These are phyloP conservation scores for Russula olivacea DNA, from an alignment of 768 basidiomycete genomes.

Conservation along the genomic window DNA sequence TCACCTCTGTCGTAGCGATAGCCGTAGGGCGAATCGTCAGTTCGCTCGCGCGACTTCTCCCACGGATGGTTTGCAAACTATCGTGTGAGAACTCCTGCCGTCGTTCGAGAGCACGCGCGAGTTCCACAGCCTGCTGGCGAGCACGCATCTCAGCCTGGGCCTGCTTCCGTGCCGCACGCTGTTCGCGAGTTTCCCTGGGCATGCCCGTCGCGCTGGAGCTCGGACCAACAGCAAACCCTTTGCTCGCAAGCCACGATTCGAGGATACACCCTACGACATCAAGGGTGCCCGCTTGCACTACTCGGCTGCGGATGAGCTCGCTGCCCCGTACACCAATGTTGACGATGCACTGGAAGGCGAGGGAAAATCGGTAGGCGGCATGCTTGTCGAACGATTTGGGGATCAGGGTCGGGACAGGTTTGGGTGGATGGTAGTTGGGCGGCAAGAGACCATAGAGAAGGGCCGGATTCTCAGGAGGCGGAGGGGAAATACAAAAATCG, in stretches of 20 bases:
- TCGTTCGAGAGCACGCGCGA: conserved; percentile 53
- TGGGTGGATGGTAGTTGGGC: conserved; percentile 50
- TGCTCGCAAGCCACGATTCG: conserved; percentile 86
- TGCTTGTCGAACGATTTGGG: conserved; percentile 72
- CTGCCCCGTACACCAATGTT: conserved; percentile 96
- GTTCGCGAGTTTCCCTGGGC: conserved; percentile 70
- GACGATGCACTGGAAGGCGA: conserved; percentile 95
- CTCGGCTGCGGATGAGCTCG: conserved; percentile 83
- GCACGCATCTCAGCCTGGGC: conserved; percentile 52
- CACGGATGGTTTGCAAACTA: conserved; percentile 14
- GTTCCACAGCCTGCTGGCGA: conserved; percentile 52
- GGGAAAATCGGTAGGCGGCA: conserved; percentile 80
- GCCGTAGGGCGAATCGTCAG: conserved; percentile 3
- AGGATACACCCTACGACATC: conserved; percentile 92
- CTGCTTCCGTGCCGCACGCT: conserved; percentile 55
- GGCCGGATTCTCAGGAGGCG: conserved; percentile 72
- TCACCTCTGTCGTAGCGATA: neutral
- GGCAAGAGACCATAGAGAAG: conserved; percentile 74
- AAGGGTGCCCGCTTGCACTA: conserved; percentile 90
- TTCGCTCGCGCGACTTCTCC: conserved; percentile 14
- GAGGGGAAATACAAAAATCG: conserved; percentile 79
- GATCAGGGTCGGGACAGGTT: conserved; percentile 55
- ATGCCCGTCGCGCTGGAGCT: conserved; percentile 69
- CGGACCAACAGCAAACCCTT: conserved; percentile 82
- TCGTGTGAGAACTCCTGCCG: conserved; percentile 32